Percentiles rank a stretch among this genome's conserved stretches.
phyloP scores from a whole-genome alignment of 1,139 yeast genomes.

The Groenewaldozyma sp. region DNA sequence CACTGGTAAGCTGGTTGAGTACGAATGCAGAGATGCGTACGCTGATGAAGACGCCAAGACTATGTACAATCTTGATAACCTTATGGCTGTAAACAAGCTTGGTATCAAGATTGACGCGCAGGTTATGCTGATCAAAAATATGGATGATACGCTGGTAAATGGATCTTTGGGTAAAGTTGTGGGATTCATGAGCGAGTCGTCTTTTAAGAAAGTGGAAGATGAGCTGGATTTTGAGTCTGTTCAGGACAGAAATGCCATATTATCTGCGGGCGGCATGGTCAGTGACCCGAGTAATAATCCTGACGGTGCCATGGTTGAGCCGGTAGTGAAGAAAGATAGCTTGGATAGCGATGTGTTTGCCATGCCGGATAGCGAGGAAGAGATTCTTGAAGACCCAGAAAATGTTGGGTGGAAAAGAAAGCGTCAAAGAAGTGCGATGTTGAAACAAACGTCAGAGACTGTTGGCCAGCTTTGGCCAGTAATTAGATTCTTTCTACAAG shows the following conservation, averaged over 20 bases:
- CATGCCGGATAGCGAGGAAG: conserved; percentile 14
- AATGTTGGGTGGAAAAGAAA: conserved; percentile 19
- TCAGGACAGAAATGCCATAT: conserved; percentile 8
- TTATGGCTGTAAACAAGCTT: conserved; percentile 59
- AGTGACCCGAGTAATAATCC: neutral
- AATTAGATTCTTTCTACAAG: conserved; percentile 63
- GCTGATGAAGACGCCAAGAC: conserved; percentile 24
- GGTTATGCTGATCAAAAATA: conserved; percentile 91
- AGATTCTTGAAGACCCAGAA: conserved; percentile 12
- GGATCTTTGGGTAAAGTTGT: conserved; percentile 86
- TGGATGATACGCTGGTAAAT: conserved; percentile 79
- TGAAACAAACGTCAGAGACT: conserved; percentile 10
- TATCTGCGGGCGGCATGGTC: neutral
- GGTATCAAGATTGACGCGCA: conserved; percentile 75
- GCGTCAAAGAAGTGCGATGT: conserved; percentile 12
- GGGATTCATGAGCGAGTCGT: conserved; percentile 58
- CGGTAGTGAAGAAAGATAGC: conserved; percentile 2
- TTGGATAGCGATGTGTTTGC: conserved; percentile 15
- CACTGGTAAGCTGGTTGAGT: conserved; percentile 41
- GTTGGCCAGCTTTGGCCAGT: conserved; percentile 43
- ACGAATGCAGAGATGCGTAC: conserved; percentile 58
- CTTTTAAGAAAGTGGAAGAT: conserved; percentile 26
- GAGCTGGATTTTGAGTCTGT: conserved; percentile 11
- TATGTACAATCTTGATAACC: conserved; percentile 38
- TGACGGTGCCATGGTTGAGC: neutral